phyloP scores from a whole-genome alignment of 352 stramenopile species.

The Phytophthora crassamura region DNA sequence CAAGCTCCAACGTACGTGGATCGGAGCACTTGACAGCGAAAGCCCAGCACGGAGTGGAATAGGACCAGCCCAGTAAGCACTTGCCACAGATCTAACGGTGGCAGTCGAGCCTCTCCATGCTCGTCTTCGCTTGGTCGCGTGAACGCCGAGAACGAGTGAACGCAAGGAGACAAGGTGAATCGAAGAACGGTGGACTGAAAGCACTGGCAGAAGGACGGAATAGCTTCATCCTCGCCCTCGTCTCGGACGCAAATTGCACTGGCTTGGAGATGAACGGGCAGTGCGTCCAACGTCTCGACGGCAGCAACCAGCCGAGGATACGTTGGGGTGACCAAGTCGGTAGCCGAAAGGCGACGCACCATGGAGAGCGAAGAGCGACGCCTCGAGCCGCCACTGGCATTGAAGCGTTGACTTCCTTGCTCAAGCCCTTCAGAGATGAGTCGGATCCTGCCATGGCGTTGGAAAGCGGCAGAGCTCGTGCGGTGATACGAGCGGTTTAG shows the following conservation, averaged over 20 bases:
- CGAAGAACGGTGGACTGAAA: slow-evolving; percentile 51
- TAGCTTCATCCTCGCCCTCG: slow-evolving; percentile 12
- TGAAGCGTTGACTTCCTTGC: not conserved
- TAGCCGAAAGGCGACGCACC: slow-evolving; percentile 27
- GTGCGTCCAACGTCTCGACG: slow-evolving; percentile 15
- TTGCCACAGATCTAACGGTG: slow-evolving; percentile 23
- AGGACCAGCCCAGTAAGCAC: slow-evolving; percentile 50
- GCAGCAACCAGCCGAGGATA: slow-evolving; percentile 45
- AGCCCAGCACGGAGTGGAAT: slow-evolving; percentile 45
- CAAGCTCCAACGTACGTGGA: slow-evolving; percentile 8
- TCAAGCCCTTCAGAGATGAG: not conserved
- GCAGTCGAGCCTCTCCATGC: not conserved
- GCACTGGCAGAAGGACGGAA: slow-evolving; percentile 41
- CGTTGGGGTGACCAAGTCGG: slow-evolving; percentile 30
- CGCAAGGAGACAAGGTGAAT: slow-evolving; percentile 38
- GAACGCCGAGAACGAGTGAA: slow-evolving; percentile 23
- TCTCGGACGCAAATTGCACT: slow-evolving; percentile 43
- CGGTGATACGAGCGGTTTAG: slow-evolving; percentile 38
- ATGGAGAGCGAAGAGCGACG: slow-evolving; percentile 34
- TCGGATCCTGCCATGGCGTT: slow-evolving; percentile 11
- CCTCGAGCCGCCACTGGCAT: not conserved
- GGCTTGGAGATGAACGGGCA: slow-evolving; percentile 39
- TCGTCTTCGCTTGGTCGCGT: slow-evolving; percentile 22
- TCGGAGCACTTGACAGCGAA: slow-evolving; percentile 28
- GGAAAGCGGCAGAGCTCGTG: slow-evolving; percentile 34